A percentile compares a stretch with the other conserved stretches of the same genome.
Evolutionary conservation across 2,329 filamentous ascomycete species (phyloP).

Genomic region (Phyllosticta citriasiana): DNA sequence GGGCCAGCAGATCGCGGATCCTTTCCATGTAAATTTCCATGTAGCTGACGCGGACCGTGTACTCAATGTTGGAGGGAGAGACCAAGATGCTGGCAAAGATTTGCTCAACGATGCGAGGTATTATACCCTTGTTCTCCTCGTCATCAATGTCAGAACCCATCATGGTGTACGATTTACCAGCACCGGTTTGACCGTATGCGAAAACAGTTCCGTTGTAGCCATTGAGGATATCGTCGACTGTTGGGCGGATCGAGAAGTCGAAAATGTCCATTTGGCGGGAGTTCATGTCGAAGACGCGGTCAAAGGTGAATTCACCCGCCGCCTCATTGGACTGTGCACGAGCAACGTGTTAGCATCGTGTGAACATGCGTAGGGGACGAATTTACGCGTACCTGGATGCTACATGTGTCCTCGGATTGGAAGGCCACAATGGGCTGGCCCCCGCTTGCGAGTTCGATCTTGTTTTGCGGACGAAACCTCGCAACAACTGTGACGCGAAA

Average conservation of each 20-base stretch:
- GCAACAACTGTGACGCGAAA: slow-evolving; percentile 62
- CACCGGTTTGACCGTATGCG: slow-evolving; percentile 95
- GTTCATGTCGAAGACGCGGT: slow-evolving; percentile 92
- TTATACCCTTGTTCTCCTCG: slow-evolving; percentile 79
- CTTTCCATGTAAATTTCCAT: slow-evolving; percentile 99
- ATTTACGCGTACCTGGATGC: slow-evolving; percentile 56
- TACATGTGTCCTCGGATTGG: slow-evolving; percentile 79
- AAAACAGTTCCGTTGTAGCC: slow-evolving; percentile 99
- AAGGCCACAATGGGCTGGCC: slow-evolving; percentile 89
- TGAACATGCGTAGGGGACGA: neutral
- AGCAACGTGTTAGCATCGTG: slow-evolving; percentile 10
- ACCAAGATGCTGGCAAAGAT: slow-evolving; percentile 93
- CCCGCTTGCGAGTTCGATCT: slow-evolving; percentile 78
- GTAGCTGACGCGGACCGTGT: slow-evolving; percentile 96
- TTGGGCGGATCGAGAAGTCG: slow-evolving; percentile 91
- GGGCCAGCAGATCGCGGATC: slow-evolving; percentile 84
- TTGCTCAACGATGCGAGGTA: slow-evolving; percentile 92
- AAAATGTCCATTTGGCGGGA: slow-evolving; percentile 90
- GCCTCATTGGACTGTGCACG: slow-evolving; percentile 64
- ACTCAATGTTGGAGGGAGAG: slow-evolving; percentile 88
- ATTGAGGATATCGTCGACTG: slow-evolving; percentile 95
- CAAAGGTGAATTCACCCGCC: slow-evolving; percentile 78
- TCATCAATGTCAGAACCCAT: slow-evolving; percentile 94
- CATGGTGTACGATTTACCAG: slow-evolving; percentile 99
- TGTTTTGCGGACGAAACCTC: slow-evolving; percentile 95